These are phyloP conservation scores for Euphorbia schlechtendalii DNA, from an alignment of 441 rosid genomes.

Conservation along the genomic window DNA sequence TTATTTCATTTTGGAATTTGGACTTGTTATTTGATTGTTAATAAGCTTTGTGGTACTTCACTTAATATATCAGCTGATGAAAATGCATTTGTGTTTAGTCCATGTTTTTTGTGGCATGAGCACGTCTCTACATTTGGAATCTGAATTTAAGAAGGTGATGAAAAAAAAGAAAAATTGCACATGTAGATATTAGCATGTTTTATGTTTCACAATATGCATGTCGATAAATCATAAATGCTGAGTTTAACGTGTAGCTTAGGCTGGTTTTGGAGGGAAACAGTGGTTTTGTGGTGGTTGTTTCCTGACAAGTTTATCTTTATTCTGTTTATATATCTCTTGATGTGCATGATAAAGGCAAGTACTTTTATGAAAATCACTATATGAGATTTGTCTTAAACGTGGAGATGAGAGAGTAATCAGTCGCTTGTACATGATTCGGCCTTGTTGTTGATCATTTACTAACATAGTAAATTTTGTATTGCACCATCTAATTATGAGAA, in stretches of 20 bases:
- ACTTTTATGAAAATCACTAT: neutral
- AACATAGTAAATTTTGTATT: no score
- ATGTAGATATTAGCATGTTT: neutral
- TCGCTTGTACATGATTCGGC: no score
- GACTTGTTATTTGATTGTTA: neutral
- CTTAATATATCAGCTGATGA: neutral
- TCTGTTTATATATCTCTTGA: neutral
- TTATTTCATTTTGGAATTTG: conserved; percentile 5
- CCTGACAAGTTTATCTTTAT: neutral
- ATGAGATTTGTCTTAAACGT: neutral
- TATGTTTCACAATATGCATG: neutral
- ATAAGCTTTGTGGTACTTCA: neutral
- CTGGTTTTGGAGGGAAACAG: no score
- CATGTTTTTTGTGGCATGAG: neutral
- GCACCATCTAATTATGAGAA: no score
- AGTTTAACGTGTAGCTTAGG: neutral
- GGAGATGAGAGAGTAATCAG: neutral
- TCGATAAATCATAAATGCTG: neutral
- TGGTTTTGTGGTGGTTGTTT: no score
- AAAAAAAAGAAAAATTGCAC: neutral
- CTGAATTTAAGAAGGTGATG: neutral
- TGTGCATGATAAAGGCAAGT: neutral
- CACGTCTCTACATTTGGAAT: neutral
- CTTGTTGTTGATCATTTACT: no score
- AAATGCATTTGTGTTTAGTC: neutral